phyloP scores from a whole-genome alignment of 768 basidiomycete genomes.

The Botryobasidium botryosum region DNA sequence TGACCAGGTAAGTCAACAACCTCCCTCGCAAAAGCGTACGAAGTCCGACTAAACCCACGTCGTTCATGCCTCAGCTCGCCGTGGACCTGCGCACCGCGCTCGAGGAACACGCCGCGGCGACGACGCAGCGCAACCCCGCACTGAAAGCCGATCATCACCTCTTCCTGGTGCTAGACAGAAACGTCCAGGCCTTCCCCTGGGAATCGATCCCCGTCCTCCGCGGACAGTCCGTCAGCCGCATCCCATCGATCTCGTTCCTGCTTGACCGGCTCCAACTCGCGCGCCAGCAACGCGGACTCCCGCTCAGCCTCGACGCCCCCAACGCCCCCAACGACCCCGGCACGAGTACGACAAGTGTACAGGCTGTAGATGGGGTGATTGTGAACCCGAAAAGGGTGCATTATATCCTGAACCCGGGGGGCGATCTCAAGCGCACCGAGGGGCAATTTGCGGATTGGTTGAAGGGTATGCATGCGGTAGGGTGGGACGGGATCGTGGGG shows the following conservation, averaged over 20 bases:
- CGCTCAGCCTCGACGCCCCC: conserved; percentile 10
- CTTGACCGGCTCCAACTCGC: conserved; percentile 61
- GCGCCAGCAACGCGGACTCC: conserved; percentile 24
- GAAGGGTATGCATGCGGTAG: conserved; percentile 44
- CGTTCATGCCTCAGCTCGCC: conserved; percentile 24
- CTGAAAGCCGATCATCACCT: conserved; percentile 43
- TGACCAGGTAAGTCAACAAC: conserved; percentile 41
- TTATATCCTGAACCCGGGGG: conserved; percentile 83
- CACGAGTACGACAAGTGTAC: conserved; percentile 13
- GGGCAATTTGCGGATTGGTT: conserved; percentile 68
- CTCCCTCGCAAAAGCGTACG: too few relatives aligned
- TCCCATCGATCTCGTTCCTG: conserved; percentile 79
- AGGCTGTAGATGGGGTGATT: conserved; percentile 27
- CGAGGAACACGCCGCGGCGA: conserved; percentile 44
- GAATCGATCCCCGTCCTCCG: conserved; percentile 81
- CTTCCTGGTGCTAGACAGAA: conserved; percentile 82
- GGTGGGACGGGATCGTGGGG: conserved; percentile 76
- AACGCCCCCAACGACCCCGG: neutral
- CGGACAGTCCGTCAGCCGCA: conserved; percentile 76
- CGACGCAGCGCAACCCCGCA: conserved; percentile 8
- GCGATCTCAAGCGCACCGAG: conserved; percentile 75
- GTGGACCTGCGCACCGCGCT: conserved; percentile 65
- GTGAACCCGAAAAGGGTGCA: conserved; percentile 57
- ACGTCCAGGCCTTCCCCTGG: conserved; percentile 83
- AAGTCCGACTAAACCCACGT: neutral